Conservation (phyloP, 805 yeast genomes). For the Brettanomyces anomalus region DNA sequence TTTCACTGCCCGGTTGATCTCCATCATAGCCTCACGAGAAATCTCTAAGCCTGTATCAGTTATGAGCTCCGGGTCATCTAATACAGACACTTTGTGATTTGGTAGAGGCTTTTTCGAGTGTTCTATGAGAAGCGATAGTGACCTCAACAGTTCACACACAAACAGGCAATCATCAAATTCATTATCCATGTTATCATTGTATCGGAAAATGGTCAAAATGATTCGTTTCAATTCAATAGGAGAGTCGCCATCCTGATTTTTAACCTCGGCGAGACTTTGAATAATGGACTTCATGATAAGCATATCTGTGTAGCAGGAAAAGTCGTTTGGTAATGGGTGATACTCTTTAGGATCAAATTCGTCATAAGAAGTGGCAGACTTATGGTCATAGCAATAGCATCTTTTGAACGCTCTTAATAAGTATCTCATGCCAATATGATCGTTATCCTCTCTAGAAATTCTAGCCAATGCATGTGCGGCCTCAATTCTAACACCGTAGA, state of each 20-base stretch:
- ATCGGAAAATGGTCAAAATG: slow-evolving; percentile 62
- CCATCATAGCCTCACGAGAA: slow-evolving; percentile 44
- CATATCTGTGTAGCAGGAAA: slow-evolving; percentile 58
- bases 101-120: slow-evolving; percentile 17
- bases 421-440: slow-evolving; percentile 67
- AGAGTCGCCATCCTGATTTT: slow-evolving; percentile 51
- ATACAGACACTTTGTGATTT: slow-evolving; percentile 15
- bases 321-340: slow-evolving; percentile 75
- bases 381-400: slow-evolving; percentile 61
- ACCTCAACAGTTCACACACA: slow-evolving; percentile 44
- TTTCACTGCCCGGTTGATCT: slow-evolving; percentile 64
- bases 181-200: slow-evolving; percentile 79
- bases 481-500: slow-evolving; percentile 78
- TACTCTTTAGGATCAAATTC: slow-evolving; percentile 30
- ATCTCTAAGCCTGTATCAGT: slow-evolving; percentile 28
- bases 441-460: slow-evolving; percentile 51
- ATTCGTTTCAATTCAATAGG: slow-evolving; percentile 52
- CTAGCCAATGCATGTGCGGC: slow-evolving; percentile 75
- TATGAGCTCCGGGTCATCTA: slow-evolving; percentile 8
- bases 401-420: slow-evolving; percentile 59
- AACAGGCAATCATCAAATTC: slow-evolving; percentile 67
- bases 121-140: slow-evolving; percentile 33
- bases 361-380: slow-evolving; percentile 18
- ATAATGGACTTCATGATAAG: slow-evolving; percentile 67
- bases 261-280: slow-evolving; percentile 46